Evolutionary conservation across 1,284 basidiomycete genomes (phyloP), one percentile per base, ranked within the genome.

Genomic region (Austroboletus sp.): DNA sequence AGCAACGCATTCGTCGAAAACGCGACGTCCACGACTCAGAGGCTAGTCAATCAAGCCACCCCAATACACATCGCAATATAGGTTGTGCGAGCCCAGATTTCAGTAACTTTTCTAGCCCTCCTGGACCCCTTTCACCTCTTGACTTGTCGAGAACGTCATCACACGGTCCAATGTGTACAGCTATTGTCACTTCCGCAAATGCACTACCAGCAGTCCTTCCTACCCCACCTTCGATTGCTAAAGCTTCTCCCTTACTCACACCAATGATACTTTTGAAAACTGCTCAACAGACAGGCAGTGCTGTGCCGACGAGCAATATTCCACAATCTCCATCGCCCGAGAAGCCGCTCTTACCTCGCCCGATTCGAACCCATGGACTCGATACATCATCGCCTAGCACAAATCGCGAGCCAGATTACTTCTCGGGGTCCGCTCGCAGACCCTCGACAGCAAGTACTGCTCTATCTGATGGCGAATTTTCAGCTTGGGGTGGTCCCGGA

Each of bases 201-300:
- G 61, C 63, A 40, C 66, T 76, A 2, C 86, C 84, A 0, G 85
- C 86, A 2, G 64, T 82, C 12, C 69, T 78, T 12, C 82, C 80
- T 1, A 58, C 63, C 2, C 59, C 74, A 5, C 60, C 70, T 9
- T 61, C 71, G 3, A 54, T 70, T 1, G 57, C 67, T 13, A 70
- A 72, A 23, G 63, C 77, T 6, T 78, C 75, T 0, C 76, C 80
- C 10, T 63, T 85, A 13, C 57, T 78, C 16, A 68, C 78, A 1
- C 78, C 81, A 0, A 65, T 79, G 60, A 83, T 83, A 48, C 75
- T 78, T 0, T 59, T 84, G 7, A 49, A 69, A 59, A 32, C 60
- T 55, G 23, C 53, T 45, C 37, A 47, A 21, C 21, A 4, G 21
- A 21, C 21, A 21, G 21, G 21, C 21, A 21, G 21, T 21, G 6